Evolutionary conservation across 441 rosid genomes (phyloP).

Genomic region (Adansonia gregorii): DNA sequence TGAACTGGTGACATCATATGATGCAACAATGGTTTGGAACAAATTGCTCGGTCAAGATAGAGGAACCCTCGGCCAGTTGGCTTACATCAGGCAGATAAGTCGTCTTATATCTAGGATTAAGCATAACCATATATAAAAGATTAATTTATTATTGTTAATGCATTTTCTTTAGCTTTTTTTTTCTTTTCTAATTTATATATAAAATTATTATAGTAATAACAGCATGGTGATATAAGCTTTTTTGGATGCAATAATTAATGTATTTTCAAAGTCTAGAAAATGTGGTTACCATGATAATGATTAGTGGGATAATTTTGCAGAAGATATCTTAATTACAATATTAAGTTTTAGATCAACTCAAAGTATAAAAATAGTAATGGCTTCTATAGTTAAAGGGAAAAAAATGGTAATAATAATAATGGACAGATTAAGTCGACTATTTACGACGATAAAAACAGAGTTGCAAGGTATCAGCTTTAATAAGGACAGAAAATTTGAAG

Average conservation of each 20-base stretch:
- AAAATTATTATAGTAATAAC: no score
- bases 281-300: no score
- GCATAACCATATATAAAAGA: neutral
- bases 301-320: no score
- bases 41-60: constrained; percentile 6
- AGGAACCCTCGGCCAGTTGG: constrained; percentile 14
- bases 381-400: neutral
- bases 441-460: neutral
- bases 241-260: no score
- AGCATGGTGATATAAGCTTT: no score
- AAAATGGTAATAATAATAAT: neutral
- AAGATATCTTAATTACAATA: no score
- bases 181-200: no score
- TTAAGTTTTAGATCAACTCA: no score
- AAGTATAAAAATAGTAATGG: neutral
- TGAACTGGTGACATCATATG: neutral
- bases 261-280: no score
- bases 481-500: constrained; percentile 33
- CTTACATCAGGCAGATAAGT: neutral
- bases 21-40: neutral
- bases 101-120: neutral
- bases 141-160: neutral
- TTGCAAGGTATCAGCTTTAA: neutral
- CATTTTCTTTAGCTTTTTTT: neutral
- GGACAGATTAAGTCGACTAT: neutral